A percentile compares a stretch with the other conserved stretches of the same genome.
Conservation (phyloP, 192 early-diverging fungal species). For the Lobulomyces angularis region DNA sequence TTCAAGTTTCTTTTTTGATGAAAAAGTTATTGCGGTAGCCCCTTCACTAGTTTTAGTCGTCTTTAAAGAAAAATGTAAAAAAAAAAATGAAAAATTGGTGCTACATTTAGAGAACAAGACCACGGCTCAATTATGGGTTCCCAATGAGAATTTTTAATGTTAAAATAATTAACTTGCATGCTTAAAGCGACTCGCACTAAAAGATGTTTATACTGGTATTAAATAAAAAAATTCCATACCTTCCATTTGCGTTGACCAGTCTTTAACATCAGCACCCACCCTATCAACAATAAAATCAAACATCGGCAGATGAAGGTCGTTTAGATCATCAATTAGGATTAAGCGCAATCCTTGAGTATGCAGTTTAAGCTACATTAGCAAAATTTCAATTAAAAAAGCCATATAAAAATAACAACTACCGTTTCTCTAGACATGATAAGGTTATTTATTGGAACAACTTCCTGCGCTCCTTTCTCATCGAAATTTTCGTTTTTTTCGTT, state of each 20-base stretch:
- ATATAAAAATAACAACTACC: constrained; percentile 13
- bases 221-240: constrained; percentile 2
- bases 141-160: constrained; percentile 97
- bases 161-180: constrained; percentile 83
- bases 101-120: constrained; percentile 43
- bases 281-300: constrained; percentile 71
- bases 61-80: no score
- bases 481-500: no score
- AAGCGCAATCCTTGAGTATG: constrained; percentile 56
- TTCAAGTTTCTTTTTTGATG: constrained; percentile 61
- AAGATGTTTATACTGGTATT: not conserved
- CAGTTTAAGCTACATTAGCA: constrained; percentile 30
- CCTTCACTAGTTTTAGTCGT: not conserved
- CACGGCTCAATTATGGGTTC: constrained; percentile 91
- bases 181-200: constrained; percentile 46
- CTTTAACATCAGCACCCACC: constrained; percentile 60
- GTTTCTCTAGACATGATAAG: constrained; percentile 40
- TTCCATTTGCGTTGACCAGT: constrained; percentile 66
- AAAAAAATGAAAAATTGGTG: no score
- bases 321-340: constrained; percentile 86
- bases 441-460: constrained; percentile 12
- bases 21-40: constrained; percentile 42
- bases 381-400: constrained; percentile 14
- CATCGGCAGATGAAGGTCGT: constrained; percentile 75
- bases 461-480: constrained; percentile 14